Evolutionary conservation across 257 asterid genomes (phyloP), one percentile per base, ranked within the genome.

Genomic region (Datura wrightii): DNA sequence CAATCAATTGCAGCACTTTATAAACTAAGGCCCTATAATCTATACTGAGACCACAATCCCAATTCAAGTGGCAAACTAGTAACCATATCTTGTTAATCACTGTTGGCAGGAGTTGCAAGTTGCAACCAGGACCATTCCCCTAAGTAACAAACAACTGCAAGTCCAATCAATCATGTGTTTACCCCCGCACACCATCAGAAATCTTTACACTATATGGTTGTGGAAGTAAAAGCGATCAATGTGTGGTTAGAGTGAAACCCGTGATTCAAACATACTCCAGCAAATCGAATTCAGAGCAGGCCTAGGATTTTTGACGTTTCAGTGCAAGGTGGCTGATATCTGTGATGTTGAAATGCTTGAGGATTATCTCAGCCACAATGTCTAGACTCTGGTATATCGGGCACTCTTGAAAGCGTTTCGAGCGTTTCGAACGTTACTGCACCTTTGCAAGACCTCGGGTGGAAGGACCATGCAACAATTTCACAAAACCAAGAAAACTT

Each of bases 401-500:
- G 13, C 14, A 78, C 6, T 78, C 82, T 52, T 53, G 46, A 34
- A 76, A 31, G 76, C 18, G 36, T 42, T 86, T 58, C n/a, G n/a
- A 31, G 76, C 18, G 36, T 42, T 86, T 58, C n/a, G n/a, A 59
- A 63, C 48, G 44, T 87, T 85, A 90, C 11, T 82, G 87, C 72
- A 53, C 91, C 89, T 92, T 92, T 65, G 90, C 85, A 36, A 70
- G 79, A 58, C 85, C 59, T 82, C 90, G 54, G 85, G 90, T 82
- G 52, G 91, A 92, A 39, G 89, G 90, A 79, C 92, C 90, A 67
- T 67, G 92, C 90, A 92, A 82, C 84, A 94, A 83, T 86, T 86
- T 89, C 52, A 87, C 85, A 84, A 92, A 92, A 34, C 97, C 94
- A 13, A 82, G 90, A 52, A 88, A 90, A 82, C 93, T 90, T 46